phyloP scores from a whole-genome alignment of 768 basidiomycete species.

The Phaffia australis region DNA sequence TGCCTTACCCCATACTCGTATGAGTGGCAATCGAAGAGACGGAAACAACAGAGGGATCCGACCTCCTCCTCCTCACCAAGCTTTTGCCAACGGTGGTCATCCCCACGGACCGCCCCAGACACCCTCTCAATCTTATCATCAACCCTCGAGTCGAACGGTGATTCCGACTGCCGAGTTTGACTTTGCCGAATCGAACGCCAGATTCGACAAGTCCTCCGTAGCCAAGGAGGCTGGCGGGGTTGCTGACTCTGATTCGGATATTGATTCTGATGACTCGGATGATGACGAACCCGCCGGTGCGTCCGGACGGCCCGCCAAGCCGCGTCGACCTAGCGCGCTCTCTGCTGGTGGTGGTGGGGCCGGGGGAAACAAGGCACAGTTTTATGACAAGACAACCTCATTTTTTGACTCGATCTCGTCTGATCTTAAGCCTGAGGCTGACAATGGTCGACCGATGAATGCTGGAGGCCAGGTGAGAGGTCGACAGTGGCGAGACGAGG shows the following conservation, averaged over 20 bases:
- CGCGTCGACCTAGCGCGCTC: slow-evolving; percentile 20
- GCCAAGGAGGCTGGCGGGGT: slow-evolving; percentile 20
- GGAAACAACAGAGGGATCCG: neutral
- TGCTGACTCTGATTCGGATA: slow-evolving; percentile 10
- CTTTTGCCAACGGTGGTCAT: too few species aligned
- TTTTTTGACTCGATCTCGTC: slow-evolving; percentile 36
- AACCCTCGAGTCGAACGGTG: slow-evolving; percentile 10
- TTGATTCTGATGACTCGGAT: slow-evolving; percentile 5
- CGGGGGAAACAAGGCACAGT: slow-evolving; percentile 1
- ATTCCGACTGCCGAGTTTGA: slow-evolving; percentile 65
- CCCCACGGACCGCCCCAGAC: too few species aligned
- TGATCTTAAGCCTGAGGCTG: slow-evolving; percentile 30
- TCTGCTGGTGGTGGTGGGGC: neutral
- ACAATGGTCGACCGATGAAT: slow-evolving; percentile 12
- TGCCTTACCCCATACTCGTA: neutral
- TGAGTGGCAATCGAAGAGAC: neutral
- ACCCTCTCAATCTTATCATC: slow-evolving; percentile 5
- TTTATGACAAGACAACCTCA: slow-evolving; percentile 31
- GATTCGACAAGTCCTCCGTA: slow-evolving; percentile 61
- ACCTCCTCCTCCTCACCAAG: too few species aligned
- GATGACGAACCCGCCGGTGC: slow-evolving; percentile 1
- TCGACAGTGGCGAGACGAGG: slow-evolving; percentile 25
- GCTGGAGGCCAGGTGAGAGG: slow-evolving; percentile 11
- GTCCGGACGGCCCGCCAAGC: neutral
- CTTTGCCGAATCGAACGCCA: slow-evolving; percentile 63